Evolutionary conservation across 2,329 filamentous ascomycete species (phyloP).

Genomic region (Colletotrichum endophyticum): DNA sequence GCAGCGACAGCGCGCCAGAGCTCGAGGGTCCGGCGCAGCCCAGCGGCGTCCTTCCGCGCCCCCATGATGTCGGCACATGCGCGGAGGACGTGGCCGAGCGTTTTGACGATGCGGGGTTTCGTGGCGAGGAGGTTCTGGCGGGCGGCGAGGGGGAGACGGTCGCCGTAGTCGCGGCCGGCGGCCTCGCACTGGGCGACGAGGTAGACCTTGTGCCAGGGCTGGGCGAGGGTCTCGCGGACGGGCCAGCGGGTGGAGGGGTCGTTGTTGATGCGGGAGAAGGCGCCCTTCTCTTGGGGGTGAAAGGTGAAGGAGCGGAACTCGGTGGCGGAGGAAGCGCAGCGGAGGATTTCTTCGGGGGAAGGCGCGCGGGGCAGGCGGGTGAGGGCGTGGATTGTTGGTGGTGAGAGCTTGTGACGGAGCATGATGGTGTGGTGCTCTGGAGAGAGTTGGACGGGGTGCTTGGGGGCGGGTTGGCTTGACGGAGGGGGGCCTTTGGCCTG

Average conservation of each 20-base stretch:
- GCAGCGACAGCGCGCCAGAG: slow-evolving; percentile 79
- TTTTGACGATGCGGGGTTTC: slow-evolving; percentile 32
- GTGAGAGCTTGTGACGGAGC: slow-evolving; percentile 16
- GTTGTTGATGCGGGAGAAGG: slow-evolving; percentile 44
- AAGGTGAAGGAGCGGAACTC: slow-evolving; percentile 43
- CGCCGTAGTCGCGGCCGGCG: slow-evolving; percentile 60
- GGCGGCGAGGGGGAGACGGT: slow-evolving; percentile 41
- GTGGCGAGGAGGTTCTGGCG: slow-evolving; percentile 38
- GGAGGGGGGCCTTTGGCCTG: background rate
- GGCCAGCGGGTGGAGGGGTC: slow-evolving; percentile 42
- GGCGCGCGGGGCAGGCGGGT: slow-evolving; percentile 12
- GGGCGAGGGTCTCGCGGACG: slow-evolving; percentile 48
- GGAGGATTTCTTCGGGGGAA: slow-evolving; percentile 33
- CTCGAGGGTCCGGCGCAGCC: slow-evolving; percentile 74
- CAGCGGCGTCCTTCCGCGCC: slow-evolving; percentile 62
- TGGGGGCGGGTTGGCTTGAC: background rate
- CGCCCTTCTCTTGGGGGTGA: slow-evolving; percentile 34
- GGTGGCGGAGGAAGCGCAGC: slow-evolving; percentile 40
- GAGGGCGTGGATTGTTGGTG: slow-evolving; percentile 14
- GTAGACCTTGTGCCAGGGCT: slow-evolving; percentile 75
- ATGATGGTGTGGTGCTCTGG: slow-evolving; percentile 15
- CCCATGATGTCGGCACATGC: slow-evolving; percentile 44
- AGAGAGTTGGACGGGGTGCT: background rate
- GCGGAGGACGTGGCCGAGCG: slow-evolving; percentile 38
- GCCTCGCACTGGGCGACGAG: slow-evolving; percentile 73